These are phyloP conservation scores for Narthecium ossifragum DNA, from an alignment of 106 monocot genomes.

Conservation along the genomic window DNA sequence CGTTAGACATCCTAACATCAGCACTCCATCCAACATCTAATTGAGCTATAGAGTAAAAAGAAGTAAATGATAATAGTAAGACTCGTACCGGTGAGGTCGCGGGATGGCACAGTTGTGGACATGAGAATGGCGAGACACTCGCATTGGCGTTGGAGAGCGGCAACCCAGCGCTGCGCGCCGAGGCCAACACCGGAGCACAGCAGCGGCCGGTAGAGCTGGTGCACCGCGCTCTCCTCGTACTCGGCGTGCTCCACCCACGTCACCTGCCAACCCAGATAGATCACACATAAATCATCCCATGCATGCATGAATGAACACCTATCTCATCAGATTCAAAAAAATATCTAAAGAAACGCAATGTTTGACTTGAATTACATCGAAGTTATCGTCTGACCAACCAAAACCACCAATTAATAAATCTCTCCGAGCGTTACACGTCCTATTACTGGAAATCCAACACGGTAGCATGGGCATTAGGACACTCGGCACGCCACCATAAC, in stretches of 20 bases:
- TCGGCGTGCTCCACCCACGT: conserved; percentile 87
- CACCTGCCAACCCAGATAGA: conserved; percentile 45
- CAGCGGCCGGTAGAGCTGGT: conserved; percentile 60
- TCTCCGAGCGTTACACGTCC: no score
- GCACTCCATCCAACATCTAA: no score
- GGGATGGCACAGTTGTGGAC: conserved; percentile 35
- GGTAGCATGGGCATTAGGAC: neutral
- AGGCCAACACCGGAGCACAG: conserved; percentile 60
- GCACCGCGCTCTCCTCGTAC: conserved; percentile 57
- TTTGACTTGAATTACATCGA: neutral
- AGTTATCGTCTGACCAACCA: no score
- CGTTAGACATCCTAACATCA: no score
- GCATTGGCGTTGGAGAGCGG: conserved; percentile 65
- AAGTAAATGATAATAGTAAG: neutral
- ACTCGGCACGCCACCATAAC: neutral
- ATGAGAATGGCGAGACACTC: conserved; percentile 69
- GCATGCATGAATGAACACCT: no score
- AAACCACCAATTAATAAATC: no score
- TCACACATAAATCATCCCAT: no score
- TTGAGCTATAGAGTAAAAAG: neutral
- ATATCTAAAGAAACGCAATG: no score
- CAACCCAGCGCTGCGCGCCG: conserved; percentile 67
- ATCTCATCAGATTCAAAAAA: neutral
- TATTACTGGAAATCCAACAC: neutral
- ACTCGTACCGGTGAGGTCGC: conserved; percentile 30